phyloP scores from a whole-genome alignment of 139 green algal genomes.

The Volvox reticuliferus region DNA sequence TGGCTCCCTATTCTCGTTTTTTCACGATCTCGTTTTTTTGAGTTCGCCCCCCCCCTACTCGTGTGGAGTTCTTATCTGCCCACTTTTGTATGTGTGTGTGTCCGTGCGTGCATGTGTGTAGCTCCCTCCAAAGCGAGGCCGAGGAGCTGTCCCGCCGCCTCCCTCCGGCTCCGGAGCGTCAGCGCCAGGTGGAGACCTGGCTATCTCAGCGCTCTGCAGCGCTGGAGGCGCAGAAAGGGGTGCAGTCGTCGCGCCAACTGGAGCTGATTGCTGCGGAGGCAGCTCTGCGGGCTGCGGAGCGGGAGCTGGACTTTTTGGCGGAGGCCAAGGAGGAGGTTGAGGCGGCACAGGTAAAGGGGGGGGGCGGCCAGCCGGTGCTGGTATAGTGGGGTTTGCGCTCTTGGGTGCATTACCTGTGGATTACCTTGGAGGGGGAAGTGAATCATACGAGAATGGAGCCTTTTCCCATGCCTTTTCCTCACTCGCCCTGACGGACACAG shows the following conservation, averaged over 20 bases:
- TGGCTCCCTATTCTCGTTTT: no score
- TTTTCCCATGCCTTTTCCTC: no score
- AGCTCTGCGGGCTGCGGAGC: conserved; percentile 49
- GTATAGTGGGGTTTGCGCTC: no score
- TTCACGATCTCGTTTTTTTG: no score
- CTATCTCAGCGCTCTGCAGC: conserved; percentile 30
- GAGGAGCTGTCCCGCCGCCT: conserved; percentile 37
- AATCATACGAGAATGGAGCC: no score
- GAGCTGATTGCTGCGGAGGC: conserved; percentile 50
- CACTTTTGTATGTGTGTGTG: no score
- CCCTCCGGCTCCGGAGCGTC: conserved; percentile 49
- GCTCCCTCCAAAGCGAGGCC: conserved; percentile 51
- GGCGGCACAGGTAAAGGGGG: not conserved
- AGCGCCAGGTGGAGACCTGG: conserved; percentile 51
- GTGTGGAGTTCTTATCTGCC: no score
- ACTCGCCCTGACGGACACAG: no score
- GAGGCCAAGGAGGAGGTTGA: conserved; percentile 37
- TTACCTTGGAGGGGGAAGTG: no score
- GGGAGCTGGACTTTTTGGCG: conserved; percentile 62
- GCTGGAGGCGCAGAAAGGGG: conserved; percentile 37
- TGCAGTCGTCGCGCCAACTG: conserved; percentile 36
- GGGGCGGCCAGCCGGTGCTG: no score
- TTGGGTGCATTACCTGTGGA: no score
- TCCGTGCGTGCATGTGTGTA: not conserved
- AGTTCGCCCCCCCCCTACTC: not conserved